phyloP scores from a whole-genome alignment of 2,329 filamentous ascomycete genomes.

The Anthostomella pinea region DNA sequence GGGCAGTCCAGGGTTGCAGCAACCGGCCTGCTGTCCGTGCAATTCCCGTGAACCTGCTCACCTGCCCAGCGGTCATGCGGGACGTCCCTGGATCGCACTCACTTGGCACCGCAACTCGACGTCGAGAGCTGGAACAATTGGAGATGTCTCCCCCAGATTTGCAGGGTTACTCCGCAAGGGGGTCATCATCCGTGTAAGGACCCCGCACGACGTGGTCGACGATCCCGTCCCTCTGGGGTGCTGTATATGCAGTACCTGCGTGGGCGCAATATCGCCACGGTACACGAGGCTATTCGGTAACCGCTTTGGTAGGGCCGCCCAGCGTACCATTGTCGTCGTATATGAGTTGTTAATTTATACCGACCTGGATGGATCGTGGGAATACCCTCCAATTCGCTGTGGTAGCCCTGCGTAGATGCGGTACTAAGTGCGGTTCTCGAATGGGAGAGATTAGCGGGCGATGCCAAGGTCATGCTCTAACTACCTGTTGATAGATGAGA shows the following conservation, averaged over 20 bases:
- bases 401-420: not conserved
- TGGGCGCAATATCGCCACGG: no score
- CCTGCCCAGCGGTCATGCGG: no score
- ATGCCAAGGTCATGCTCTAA: not conserved
- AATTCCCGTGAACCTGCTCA: not conserved
- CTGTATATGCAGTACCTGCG: not conserved
- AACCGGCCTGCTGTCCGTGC: no score
- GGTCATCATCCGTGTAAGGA: slow-evolving; percentile 5
- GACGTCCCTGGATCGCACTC: no score
- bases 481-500: not conserved
- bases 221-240: not conserved
- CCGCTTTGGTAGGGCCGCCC: no score
- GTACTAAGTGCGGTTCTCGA: not conserved
- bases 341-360: no score
- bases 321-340: no score
- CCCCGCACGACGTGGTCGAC: slow-evolving; percentile 5
- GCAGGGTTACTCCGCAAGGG: slow-evolving; percentile 25
- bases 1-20: no score
- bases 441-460: not conserved
- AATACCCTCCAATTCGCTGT: no score
- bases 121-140: slow-evolving; percentile 3
- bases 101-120: not conserved
- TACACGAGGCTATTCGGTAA: no score
- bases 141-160: slow-evolving; percentile 10
- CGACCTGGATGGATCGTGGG: slow-evolving; percentile 4